Conservation (phyloP, 352 stramenopile genomes). For the Globisporangium acanthophoron region DNA sequence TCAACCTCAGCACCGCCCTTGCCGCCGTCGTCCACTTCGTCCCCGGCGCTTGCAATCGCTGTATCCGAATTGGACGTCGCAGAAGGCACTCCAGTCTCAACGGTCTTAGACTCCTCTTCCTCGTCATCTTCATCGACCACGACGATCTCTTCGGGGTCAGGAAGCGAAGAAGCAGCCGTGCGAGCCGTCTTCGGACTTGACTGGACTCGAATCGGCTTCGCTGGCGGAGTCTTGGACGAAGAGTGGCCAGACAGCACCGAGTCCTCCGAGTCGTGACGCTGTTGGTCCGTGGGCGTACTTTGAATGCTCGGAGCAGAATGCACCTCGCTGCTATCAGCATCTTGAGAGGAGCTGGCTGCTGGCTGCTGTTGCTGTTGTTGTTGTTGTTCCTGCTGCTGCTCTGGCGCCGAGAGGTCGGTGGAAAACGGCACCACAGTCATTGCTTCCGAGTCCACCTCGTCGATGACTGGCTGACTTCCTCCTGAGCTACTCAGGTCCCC, state of each 20-base stretch:
- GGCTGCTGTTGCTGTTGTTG: not conserved
- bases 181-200: not conserved
- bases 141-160: not conserved
- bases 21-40: not conserved
- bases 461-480: not conserved
- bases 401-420: not conserved
- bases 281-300: slow-evolving; percentile 13
- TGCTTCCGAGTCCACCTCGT: not conserved
- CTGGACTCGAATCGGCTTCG: slow-evolving; percentile 4
- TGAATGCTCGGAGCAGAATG: not conserved
- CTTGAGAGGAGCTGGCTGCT: not conserved
- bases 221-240: slow-evolving; percentile 20
- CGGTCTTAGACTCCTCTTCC: not conserved
- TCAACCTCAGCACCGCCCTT: not conserved
- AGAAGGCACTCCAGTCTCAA: not conserved
- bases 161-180: not conserved
- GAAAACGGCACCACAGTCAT: too few species aligned
- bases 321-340: slow-evolving; percentile 1
- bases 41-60: too few species aligned
- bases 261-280: slow-evolving; percentile 16
- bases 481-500: too few species aligned
- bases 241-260: slow-evolving; percentile 16
- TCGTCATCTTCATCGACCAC: not conserved
- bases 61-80: not conserved
- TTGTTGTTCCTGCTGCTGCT: not conserved